Evolutionary conservation across 305 asterid genomes (phyloP), one percentile per base, ranked within the genome.

Genomic region (Fraxinus velutina): DNA sequence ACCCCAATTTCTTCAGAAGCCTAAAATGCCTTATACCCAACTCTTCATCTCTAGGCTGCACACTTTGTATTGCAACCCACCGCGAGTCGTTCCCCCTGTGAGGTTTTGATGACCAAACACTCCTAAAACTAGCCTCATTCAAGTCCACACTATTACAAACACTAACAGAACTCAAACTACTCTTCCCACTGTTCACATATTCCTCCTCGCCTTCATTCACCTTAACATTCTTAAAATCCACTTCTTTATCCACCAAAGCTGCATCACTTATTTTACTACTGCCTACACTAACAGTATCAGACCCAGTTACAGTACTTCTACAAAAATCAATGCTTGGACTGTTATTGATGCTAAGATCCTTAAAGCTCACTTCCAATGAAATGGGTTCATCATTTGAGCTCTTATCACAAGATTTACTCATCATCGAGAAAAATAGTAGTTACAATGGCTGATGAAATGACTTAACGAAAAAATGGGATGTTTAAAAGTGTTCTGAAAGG

Each of bases 1-100:
- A 93, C 2, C 98, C 99, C 90, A 95, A 73, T 77, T 93, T 95
- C 85, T 92, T 95, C 90, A 95, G 79, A 74, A 93, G 92, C 91
- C 97, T 90, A 87, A 95, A 95, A 83, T 95, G 93, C 79, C 96
- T 94, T 82, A 95, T 86, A 0, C 98, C 96, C 89, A 95, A 75
- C 83, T 88, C 93, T 75, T 92, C 96, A 85, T 89, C 98, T 22
- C 84, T 89, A 33, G 83, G 88, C 76, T 83, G 84, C 66, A 90
- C 90, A 19, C 80, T 57, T 9, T 93, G 99, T 44, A 95, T 88
- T 2, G 98, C 99, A 78, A 91, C 99, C 97, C 98, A 95, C 82
- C 94, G 74, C 55, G 83, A 47, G 55, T 93, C 99, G 66, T 92
- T 95, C 73, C 97, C 96, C 88, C 89, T 90, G 47, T 95, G 99